phyloP scores from a whole-genome alignment of 2,329 filamentous ascomycete species.

The Colletotrichum gloeosporioides region DNA sequence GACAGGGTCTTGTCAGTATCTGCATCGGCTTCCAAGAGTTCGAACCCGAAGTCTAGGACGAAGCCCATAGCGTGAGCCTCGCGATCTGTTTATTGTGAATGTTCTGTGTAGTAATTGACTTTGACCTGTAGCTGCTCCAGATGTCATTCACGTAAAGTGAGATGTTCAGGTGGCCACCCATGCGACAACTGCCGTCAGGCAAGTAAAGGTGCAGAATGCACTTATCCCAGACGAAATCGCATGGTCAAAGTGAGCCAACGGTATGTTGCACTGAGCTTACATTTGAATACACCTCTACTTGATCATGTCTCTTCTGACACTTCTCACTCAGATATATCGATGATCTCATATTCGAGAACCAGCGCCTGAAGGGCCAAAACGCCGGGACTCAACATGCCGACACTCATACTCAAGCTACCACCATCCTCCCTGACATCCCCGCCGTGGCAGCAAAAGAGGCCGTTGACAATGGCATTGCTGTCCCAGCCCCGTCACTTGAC shows the following conservation, averaged over 20 bases:
- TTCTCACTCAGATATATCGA: slow-evolving; percentile 34
- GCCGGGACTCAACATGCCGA: background rate
- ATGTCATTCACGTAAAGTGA: slow-evolving; percentile 39
- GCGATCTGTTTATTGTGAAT: background rate
- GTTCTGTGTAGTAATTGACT: background rate
- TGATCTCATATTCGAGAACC: slow-evolving; percentile 37
- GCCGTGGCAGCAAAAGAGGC: background rate
- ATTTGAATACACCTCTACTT: slow-evolving; percentile 23
- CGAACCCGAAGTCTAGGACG: background rate
- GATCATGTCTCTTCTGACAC: background rate
- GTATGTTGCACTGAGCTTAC: slow-evolving; percentile 26
- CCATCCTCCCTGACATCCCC: background rate
- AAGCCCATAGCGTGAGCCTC: slow-evolving; percentile 23
- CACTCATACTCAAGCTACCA: background rate
- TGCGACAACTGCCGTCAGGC: slow-evolving; percentile 36
- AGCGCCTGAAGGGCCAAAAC: slow-evolving; percentile 27
- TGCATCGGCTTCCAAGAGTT: background rate
- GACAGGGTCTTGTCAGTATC: background rate
- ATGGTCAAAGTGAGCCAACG: slow-evolving; percentile 37
- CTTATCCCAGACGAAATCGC: slow-evolving; percentile 36
- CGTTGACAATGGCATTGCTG: slow-evolving; percentile 2
- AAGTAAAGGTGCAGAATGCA: slow-evolving; percentile 33
- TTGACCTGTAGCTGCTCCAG: slow-evolving; percentile 30
- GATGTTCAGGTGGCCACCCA: slow-evolving; percentile 37
- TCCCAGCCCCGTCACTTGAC: slow-evolving; percentile 23